phyloP scores from a whole-genome alignment of 129 eudicot genomes.

The Lactuca saligna region DNA sequence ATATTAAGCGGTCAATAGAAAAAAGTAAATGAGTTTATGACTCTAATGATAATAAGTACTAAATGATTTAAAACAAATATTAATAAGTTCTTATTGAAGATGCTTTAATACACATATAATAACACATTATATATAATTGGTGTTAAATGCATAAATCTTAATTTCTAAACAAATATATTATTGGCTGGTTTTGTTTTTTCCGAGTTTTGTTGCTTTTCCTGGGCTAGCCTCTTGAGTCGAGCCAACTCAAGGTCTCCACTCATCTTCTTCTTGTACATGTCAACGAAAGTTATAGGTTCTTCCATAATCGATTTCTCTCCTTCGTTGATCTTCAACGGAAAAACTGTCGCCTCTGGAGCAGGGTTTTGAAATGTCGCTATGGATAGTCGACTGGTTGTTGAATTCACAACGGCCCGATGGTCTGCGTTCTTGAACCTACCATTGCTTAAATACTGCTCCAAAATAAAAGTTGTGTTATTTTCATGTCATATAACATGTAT shows the following conservation, averaged over 20 bases:
- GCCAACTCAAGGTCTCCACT: slow-evolving; percentile 61
- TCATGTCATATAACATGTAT: neutral
- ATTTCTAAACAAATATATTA: slow-evolving; percentile 43
- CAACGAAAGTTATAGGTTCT: slow-evolving; percentile 62
- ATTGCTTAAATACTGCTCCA: slow-evolving; percentile 64
- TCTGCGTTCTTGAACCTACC: slow-evolving; percentile 98
- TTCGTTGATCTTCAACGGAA: slow-evolving; percentile 69
- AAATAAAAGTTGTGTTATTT: neutral
- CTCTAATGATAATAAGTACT: too few relatives aligned
- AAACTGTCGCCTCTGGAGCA: slow-evolving; percentile 73
- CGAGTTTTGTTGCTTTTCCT: slow-evolving; percentile 38
- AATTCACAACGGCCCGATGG: slow-evolving; percentile 96
- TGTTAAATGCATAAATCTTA: neutral
- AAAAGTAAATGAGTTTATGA: too few relatives aligned
- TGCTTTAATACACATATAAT: too few relatives aligned
- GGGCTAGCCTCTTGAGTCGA: slow-evolving; percentile 64
- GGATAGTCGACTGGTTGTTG: slow-evolving; percentile 64
- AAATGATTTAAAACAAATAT: too few relatives aligned
- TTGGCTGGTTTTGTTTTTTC: slow-evolving; percentile 41
- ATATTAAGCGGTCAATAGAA: too few relatives aligned
- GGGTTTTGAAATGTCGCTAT: slow-evolving; percentile 95
- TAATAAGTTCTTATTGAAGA: too few relatives aligned
- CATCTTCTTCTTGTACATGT: slow-evolving; percentile 93
- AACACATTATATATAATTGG: neutral
- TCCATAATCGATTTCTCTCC: slow-evolving; percentile 73